Conservation (phyloP, 345 rosid genomes). For the rapeseed (Brassica napus) region DNA sequence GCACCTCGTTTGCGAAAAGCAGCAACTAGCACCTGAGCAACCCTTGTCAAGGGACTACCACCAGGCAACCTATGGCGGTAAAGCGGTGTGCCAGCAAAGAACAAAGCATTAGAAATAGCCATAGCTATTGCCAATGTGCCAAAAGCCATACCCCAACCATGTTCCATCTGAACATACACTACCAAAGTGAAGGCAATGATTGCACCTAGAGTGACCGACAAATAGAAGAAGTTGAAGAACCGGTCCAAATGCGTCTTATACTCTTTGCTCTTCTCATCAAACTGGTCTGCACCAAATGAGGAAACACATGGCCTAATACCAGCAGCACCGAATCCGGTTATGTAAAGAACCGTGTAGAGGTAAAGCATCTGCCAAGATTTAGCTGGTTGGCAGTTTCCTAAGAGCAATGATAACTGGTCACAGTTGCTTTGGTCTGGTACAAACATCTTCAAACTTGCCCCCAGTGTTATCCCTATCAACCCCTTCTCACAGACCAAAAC, state of each 20-base stretch:
- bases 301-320: conserved; percentile 97
- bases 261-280: conserved; percentile 71
- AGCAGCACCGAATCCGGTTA: conserved; percentile 87
- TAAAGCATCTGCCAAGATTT: conserved; percentile 84
- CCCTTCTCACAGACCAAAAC: conserved; percentile 52
- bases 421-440: conserved; percentile 67
- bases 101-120: conserved; percentile 75
- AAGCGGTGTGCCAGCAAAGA: conserved; percentile 82
- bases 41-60: conserved; percentile 91
- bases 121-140: conserved; percentile 84
- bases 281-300: conserved; percentile 97
- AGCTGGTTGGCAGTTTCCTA: conserved; percentile 72
- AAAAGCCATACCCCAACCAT: conserved; percentile 88
- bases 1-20: conserved; percentile 66
- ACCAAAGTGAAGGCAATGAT: conserved; percentile 87
- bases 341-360: conserved; percentile 70
- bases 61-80: conserved; percentile 94
- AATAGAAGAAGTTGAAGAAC: conserved; percentile 93
- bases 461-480: conserved; percentile 79
- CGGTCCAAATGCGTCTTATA: conserved; percentile 81
- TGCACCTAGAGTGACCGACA: conserved; percentile 79
- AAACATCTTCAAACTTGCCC: conserved; percentile 61
- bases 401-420: conserved; percentile 59
- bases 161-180: conserved; percentile 77
- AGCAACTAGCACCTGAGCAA: conserved; percentile 83